Base-by-base conservation (phyloP, 192 early-diverging fungal species). In the Borealophlyctis nickersoniae region DNA sequence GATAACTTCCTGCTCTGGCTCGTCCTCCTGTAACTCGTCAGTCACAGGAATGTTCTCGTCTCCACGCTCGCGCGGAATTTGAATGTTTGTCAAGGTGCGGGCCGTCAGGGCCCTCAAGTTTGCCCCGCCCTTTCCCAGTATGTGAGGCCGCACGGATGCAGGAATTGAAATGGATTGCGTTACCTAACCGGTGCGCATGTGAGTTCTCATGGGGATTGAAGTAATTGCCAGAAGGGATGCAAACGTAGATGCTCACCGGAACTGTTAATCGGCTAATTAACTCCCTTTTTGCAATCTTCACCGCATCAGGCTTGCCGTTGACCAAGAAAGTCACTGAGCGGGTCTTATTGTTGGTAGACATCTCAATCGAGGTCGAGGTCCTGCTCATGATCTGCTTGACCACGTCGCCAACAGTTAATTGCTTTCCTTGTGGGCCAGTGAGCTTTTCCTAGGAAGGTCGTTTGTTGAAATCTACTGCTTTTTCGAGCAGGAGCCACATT, bases 61-160 rank as follows among this genome's bases (percentile, higher is more conserved):
- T 3, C 67, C 67, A 24, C 74, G 67, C 30, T 82, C 75, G 28
- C 77, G 78, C 23, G 89, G 86, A 35, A 97, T 79, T 33, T 82
- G 72, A 72, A 99, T 91, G 2, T 66, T 64, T 13, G 91, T 90
- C 56, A 84, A 77, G 14, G 94, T 93, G 57, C 86, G 84, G 5
- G 65, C 64, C 62, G 86, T 88, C 51, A 99, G 87, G 19, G 70
- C 72, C 70, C 89, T 84, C 49, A 97, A 77, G 23, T 88, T 92
- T 34, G 81, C 73, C 35, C 94, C 94, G 57, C 88, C 86, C 49
- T 87, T 70, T 52, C 96, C 96, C 27, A 96, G 77, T 35, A 99
- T 80, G 73, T 85, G 86, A 11, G 88, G 84, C 48, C 93, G 87
- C 22, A 85, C 91, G 30, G 87, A 87, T 24, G 86, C 77, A 14